phyloP scores from a whole-genome alignment of 1,284 basidiomycete species.

The Phellinidium pouzarii region DNA sequence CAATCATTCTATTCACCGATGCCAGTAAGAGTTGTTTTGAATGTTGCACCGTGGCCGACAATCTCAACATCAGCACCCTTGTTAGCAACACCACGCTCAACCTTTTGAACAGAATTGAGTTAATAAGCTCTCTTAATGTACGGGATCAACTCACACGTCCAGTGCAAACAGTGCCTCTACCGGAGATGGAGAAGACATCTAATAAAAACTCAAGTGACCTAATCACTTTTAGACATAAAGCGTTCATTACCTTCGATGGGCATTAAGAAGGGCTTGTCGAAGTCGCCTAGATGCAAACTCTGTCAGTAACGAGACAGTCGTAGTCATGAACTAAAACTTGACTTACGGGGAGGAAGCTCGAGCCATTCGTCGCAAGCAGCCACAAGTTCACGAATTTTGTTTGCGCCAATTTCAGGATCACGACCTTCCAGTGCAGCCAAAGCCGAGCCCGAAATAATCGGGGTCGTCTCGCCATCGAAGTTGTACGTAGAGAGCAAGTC shows the following conservation, averaged over 20 bases:
- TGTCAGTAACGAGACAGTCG: conserved; percentile 7
- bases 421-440: conserved; percentile 90
- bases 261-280: conserved; percentile 98
- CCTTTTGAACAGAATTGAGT: conserved; percentile 38
- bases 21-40: conserved; percentile 95
- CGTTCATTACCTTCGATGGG: conserved; percentile 69
- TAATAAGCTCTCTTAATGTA: neutral
- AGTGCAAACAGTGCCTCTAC: conserved; percentile 96
- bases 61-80: conserved; percentile 97
- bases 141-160: conserved; percentile 58
- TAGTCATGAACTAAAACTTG: neutral
- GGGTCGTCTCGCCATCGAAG: conserved; percentile 96
- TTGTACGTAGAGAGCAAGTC: conserved; percentile 91
- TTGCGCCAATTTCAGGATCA: conserved; percentile 71
- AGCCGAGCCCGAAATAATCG: conserved; percentile 95
- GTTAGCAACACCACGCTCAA: conserved; percentile 88
- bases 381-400: conserved; percentile 84
- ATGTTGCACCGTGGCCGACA: conserved; percentile 74
- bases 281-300: conserved; percentile 56
- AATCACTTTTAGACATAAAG: neutral
- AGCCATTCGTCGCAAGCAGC: conserved; percentile 92
- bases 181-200: conserved; percentile 98
- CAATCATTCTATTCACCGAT: conserved; percentile 55
- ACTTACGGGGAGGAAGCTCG: conserved; percentile 84
- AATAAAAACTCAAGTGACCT: conserved; percentile 9